These are phyloP conservation scores for Neopestalotiopsis clavispora DNA, from an alignment of 2,329 filamentous ascomycete species.

Conservation along the genomic window DNA sequence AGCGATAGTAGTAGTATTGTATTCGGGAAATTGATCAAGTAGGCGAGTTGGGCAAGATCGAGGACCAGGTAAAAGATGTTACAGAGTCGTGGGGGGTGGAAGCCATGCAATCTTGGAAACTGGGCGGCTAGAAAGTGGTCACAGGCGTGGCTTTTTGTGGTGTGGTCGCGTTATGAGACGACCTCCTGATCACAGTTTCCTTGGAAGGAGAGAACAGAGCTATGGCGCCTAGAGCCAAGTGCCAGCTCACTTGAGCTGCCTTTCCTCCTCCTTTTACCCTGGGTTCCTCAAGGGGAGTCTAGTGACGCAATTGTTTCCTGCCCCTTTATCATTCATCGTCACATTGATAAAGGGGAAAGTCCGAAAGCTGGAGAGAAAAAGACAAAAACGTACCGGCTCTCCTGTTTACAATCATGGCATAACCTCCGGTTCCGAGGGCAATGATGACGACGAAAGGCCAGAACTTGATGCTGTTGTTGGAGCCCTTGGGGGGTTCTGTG, in stretches of 20 bases:
- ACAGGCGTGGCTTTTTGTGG: not conserved
- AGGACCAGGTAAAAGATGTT: not conserved
- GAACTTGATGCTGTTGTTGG: constrained; percentile 54
- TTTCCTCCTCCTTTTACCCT: not conserved
- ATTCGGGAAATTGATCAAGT: not conserved
- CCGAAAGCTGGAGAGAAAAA: not conserved
- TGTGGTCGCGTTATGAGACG: not conserved
- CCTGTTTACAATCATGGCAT: constrained; percentile 54
- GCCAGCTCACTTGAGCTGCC: not conserved
- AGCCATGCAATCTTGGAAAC: not conserved
- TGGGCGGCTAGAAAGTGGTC: not conserved
- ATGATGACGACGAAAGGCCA: constrained; percentile 62
- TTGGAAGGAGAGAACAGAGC: not conserved
- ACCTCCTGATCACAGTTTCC: not conserved
- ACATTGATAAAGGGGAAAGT: not conserved
- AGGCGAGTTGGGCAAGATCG: not conserved
- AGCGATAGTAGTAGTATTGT: not conserved
- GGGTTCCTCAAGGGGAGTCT: not conserved
- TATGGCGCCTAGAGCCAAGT: not conserved
- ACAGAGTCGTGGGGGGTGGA: not conserved
- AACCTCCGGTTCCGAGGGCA: constrained; percentile 52
- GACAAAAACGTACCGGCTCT: constrained; percentile 48
- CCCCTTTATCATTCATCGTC: not conserved
- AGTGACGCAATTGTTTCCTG: not conserved
- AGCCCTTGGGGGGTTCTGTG: constrained; percentile 41